Conservation (phyloP, 352 stramenopile genomes). For the Globisporangium canariense region DNA sequence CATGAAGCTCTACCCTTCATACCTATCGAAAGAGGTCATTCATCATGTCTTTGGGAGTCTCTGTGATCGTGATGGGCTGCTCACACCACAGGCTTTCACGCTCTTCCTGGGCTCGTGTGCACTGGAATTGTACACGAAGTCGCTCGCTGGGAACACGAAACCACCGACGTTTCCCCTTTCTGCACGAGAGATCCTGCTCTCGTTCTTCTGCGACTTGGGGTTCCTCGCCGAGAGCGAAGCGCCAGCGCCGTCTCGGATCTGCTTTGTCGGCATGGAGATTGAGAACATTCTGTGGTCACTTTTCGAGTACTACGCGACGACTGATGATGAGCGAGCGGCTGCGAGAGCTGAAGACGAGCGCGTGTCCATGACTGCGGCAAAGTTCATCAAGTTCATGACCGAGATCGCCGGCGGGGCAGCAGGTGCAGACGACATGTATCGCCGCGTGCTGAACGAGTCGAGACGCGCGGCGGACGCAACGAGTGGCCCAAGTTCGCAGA, state of each 20-base stretch:
- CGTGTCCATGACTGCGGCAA: constrained; percentile 43
- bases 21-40: constrained; percentile 51
- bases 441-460: constrained; percentile 37
- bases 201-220: constrained; percentile 64
- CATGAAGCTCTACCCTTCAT: constrained; percentile 53
- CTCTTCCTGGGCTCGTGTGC: constrained; percentile 61
- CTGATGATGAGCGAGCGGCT: constrained; percentile 3
- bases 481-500: background rate
- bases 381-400: constrained; percentile 61
- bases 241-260: constrained; percentile 33
- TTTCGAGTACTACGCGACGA: constrained; percentile 70
- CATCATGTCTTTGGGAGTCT: constrained; percentile 42
- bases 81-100: constrained; percentile 46
- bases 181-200: constrained; percentile 57
- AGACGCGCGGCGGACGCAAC: constrained; percentile 7
- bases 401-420: constrained; percentile 47
- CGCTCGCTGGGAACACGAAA: constrained; percentile 4
- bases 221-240: constrained; percentile 47
- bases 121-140: constrained; percentile 50
- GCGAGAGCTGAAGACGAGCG: constrained; percentile 25
- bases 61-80: constrained; percentile 28
- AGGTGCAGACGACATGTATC: constrained; percentile 40
- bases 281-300: constrained; percentile 75
- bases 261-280: constrained; percentile 63
- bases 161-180: constrained; percentile 38